Percentiles rank a stretch among this genome's conserved stretches.
Evolutionary conservation across 2,329 filamentous ascomycete genomes (phyloP).

Genomic region (Ophiostoma australiae): DNA sequence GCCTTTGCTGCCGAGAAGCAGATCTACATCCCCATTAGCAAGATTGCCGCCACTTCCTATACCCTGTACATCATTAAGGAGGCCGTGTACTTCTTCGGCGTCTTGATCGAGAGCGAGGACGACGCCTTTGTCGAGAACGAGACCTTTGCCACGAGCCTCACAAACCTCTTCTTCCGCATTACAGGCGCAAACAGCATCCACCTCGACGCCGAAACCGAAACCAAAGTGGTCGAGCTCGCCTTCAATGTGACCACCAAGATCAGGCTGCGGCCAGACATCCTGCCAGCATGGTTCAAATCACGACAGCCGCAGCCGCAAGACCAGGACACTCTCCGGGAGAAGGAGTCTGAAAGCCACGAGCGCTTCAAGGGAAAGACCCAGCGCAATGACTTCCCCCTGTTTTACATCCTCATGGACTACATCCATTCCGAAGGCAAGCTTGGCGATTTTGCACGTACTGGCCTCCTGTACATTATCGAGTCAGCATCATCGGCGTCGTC

Average conservation of each 20-base stretch:
- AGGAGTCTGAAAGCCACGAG: conserved; percentile 57
- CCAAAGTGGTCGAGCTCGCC: conserved; percentile 81
- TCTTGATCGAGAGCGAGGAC: conserved; percentile 91
- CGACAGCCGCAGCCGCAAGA: conserved; percentile 34
- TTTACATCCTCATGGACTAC: conserved; percentile 93
- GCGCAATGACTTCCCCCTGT: conserved; percentile 89
- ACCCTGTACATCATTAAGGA: conserved; percentile 83
- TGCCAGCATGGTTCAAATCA: conserved; percentile 86
- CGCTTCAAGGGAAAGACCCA: conserved; percentile 80
- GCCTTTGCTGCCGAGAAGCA: conserved; percentile 79
- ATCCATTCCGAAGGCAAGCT: conserved; percentile 93
- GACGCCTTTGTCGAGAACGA: conserved; percentile 88
- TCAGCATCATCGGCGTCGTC: conserved; percentile 83
- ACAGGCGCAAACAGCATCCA: conserved; percentile 67
- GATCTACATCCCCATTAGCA: conserved; percentile 82
- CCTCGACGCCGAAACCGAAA: conserved; percentile 76
- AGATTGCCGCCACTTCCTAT: conserved; percentile 79
- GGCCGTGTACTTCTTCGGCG: conserved; percentile 80
- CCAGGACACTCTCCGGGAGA: background rate
- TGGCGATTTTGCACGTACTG: conserved; percentile 92
- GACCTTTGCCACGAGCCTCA: conserved; percentile 78
- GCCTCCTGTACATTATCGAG: conserved; percentile 92
- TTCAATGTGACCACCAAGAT: conserved; percentile 98
- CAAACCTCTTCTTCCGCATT: conserved; percentile 77
- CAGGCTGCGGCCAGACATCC: conserved; percentile 75